A percentile compares a stretch with the other conserved stretches of the same genome.
These are phyloP conservation scores for Hyphodiscus sp. DNA, from an alignment of 2,329 filamentous ascomycete genomes.

Conservation along the genomic window DNA sequence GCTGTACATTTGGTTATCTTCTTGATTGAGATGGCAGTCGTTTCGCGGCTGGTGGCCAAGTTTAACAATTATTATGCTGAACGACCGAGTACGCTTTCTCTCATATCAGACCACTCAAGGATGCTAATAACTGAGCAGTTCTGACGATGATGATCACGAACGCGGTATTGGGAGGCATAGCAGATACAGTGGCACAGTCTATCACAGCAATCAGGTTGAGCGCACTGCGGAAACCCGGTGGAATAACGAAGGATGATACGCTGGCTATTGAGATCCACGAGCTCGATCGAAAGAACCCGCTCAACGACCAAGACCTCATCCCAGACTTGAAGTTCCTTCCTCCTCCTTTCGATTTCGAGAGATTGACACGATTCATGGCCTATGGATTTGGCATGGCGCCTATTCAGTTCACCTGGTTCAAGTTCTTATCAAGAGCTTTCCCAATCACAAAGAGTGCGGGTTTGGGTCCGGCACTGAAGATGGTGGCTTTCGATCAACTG, in stretches of 20 bases:
- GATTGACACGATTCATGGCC: conserved; percentile 89
- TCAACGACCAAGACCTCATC: conserved; percentile 58
- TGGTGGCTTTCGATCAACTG: conserved; percentile 87
- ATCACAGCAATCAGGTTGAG: conserved; percentile 76
- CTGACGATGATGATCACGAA: conserved; percentile 99
- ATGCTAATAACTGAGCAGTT: conserved; percentile 43
- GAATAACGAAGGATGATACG: conserved; percentile 55
- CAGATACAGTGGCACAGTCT: conserved; percentile 91
- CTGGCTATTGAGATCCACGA: conserved; percentile 86
- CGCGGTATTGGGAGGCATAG: conserved; percentile 87
- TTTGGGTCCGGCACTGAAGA: conserved; percentile 74
- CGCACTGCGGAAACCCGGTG: conserved; percentile 55
- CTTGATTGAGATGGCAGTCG: conserved; percentile 80
- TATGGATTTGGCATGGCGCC: conserved; percentile 97
- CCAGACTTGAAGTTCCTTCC: conserved; percentile 57
- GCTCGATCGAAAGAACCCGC: conserved; percentile 72
- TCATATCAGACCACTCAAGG: neutral
- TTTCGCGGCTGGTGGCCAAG: conserved; percentile 73
- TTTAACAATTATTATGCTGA: conserved; percentile 95
- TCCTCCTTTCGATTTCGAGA: conserved; percentile 91
- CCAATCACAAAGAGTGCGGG: conserved; percentile 74
- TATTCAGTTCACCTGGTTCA: conserved; percentile 93
- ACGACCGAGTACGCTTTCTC: conserved; percentile 61
- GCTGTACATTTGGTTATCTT: conserved; percentile 80
- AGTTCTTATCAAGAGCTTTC: conserved; percentile 73